Evolutionary conservation across 1,139 yeast species (phyloP).

Genomic region (Suhomyces yuchorum): DNA sequence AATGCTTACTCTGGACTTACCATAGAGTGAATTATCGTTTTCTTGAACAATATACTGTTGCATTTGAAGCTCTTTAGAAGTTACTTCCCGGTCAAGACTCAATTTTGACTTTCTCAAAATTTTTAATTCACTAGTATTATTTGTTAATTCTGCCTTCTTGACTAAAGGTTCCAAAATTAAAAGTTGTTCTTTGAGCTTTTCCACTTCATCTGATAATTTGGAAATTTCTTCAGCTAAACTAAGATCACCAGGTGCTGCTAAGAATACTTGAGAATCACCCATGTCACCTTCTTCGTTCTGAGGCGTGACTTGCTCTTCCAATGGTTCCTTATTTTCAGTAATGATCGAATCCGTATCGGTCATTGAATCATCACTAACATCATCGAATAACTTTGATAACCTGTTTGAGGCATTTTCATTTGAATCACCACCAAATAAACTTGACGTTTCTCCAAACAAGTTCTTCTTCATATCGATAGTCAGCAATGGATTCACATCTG

Average conservation of each 20-base stretch:
- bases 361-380: conserved; percentile 35
- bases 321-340: conserved; percentile 22
- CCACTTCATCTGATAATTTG: conserved; percentile 58
- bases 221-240: conserved; percentile 69
- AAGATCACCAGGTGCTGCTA: conserved; percentile 72
- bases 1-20: conserved; percentile 65
- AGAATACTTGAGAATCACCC: conserved; percentile 32
- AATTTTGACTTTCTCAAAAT: conserved; percentile 66
- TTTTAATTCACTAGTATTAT: conserved; percentile 68
- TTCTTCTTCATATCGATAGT: conserved; percentile 32
- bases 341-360: conserved; percentile 36
- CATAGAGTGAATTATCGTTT: conserved; percentile 74
- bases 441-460: conserved; percentile 39
- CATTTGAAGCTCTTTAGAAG: conserved; percentile 67
- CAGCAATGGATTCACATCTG: conserved; percentile 13
- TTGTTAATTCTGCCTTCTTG: conserved; percentile 79
- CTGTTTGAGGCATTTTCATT: conserved; percentile 18
- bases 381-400: conserved; percentile 39
- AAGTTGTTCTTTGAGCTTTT: conserved; percentile 61
- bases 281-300: conserved; percentile 7
- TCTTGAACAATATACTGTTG: conserved; percentile 86
- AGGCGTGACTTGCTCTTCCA: conserved; percentile 15
- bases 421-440: conserved; percentile 29
- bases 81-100: conserved; percentile 69
- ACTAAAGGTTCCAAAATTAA: conserved; percentile 66